Evolutionary conservation across 345 rosid genomes (phyloP), one percentile per base, ranked within the genome.

Genomic region (Salix udensis): DNA sequence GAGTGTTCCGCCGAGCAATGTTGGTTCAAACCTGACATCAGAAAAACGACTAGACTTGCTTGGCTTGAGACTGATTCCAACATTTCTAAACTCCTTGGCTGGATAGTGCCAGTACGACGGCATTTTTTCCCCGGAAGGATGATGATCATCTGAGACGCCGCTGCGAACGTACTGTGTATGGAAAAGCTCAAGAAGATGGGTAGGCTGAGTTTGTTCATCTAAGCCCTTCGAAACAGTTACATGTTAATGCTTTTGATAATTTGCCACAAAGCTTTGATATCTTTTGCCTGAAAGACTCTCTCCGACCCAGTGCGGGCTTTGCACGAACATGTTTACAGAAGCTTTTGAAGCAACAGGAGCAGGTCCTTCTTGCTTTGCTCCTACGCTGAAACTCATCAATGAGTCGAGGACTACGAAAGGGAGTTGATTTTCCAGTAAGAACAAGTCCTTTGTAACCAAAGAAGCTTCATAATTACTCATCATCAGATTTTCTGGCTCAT

Each of bases 381-480:
- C 36, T 34, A 0, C 6, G 0, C 13, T 40, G 44, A 37, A 7
- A 19, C 14, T 26, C 23, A 50, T 44, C 65, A 82, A 24, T 23
- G 23, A 14, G n/a, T 66, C 24, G 2, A 84, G 77, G 21, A 84
- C 31, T 0, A 6, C 11, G 15, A 31, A 85, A 28, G 85, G 87
- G n/a, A 79, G 30, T 39, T 85, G 80, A 18, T 82, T 82, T 61
- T 84, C 85, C 0, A 81, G 70, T 76, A 81, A 70, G 55, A 84
- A 68, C 66, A 84, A 19, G 44, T 84, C 87, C 15, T 50, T 62
- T 21, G 3, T 53, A 0, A 31, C 34, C 4, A 46, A 76, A 19
- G 60, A 67, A 19, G 67, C 77, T 8, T 26, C 26, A 13, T 23
- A 24, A 24, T 69, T 42, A 18, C 12, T 39, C 31, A 72, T 65